Evolutionary conservation across 345 rosid genomes (phyloP).

Genomic region (Citrus mangshanensis): DNA sequence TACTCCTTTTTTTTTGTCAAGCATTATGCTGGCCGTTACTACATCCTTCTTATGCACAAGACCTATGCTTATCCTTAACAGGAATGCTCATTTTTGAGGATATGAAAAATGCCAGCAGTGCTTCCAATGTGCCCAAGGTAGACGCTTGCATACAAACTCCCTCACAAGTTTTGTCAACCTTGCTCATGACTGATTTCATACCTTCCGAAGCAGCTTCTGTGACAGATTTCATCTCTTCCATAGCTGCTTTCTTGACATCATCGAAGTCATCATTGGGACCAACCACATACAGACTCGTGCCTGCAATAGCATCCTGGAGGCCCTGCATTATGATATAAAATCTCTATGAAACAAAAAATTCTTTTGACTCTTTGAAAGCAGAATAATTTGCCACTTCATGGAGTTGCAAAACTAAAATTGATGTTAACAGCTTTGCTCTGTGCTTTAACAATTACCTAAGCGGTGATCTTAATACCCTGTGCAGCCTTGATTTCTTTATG

Average conservation of each 20-base stretch:
- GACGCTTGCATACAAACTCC: conserved; percentile 96
- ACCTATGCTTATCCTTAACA: conserved; percentile 83
- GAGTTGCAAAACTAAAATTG: background rate
- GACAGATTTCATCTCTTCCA: conserved; percentile 83
- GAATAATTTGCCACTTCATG: no score
- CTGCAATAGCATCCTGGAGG: conserved; percentile 91
- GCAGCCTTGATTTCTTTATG: conserved; percentile 92
- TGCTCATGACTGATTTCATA: conserved; percentile 78
- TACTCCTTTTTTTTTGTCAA: conserved; percentile 83
- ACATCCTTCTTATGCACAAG: conserved; percentile 95
- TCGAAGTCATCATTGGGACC: conserved; percentile 79
- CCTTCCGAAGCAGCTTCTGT: conserved; percentile 69
- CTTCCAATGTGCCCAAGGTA: conserved; percentile 91
- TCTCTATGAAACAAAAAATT: conserved; percentile 1
- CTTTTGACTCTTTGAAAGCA: background rate
- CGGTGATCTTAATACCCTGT: conserved; percentile 88
- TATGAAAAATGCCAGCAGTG: conserved; percentile 83
- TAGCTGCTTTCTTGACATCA: conserved; percentile 56
- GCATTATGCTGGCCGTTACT: conserved; percentile 92
- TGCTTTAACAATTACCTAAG: conserved; percentile 51
- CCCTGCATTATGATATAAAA: conserved; percentile 45
- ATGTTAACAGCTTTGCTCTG: background rate
- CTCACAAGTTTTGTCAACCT: conserved; percentile 83
- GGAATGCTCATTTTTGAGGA: conserved; percentile 81
- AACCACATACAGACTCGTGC: conserved; percentile 77